phyloP scores from a whole-genome alignment of 2,329 filamentous ascomycete species.

The Tolypocladium ophioglossoides region DNA sequence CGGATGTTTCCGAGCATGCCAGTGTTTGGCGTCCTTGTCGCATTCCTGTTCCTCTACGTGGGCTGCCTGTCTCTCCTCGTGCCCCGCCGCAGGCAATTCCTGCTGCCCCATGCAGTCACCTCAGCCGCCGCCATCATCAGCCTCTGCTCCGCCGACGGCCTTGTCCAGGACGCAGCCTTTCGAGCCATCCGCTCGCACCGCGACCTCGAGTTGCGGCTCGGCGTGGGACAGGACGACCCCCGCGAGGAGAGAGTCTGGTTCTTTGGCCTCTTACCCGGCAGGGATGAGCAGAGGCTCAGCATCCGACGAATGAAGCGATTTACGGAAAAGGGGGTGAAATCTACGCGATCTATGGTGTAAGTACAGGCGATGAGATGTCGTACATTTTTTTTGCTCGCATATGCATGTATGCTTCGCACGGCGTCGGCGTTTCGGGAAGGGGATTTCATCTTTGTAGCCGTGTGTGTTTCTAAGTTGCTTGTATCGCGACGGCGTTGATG shows the following conservation, averaged over 20 bases:
- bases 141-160: conserved; percentile 63
- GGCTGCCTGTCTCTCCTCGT: conserved; percentile 51
- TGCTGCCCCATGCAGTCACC: conserved; percentile 62
- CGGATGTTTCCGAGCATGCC: conserved; percentile 64
- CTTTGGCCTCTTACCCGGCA: conserved; percentile 31
- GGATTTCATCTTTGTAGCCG: not conserved
- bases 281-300: conserved; percentile 31
- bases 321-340: conserved; percentile 28
- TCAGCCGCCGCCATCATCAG: conserved; percentile 68
- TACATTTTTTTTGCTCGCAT: not conserved
- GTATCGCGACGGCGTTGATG: not conserved
- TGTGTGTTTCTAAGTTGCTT: not conserved
- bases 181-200: conserved; percentile 53
- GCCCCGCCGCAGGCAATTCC: conserved; percentile 47
- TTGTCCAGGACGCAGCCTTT: conserved; percentile 65
- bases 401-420: not conserved
- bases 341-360: conserved; percentile 16
- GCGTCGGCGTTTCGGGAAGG: not conserved
- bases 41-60: conserved; percentile 60
- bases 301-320: conserved; percentile 33
- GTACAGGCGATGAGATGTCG: not conserved
- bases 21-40: conserved; percentile 62
- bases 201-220: conserved; percentile 59
- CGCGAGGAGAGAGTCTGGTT: conserved; percentile 42
- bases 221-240: conserved; percentile 34